Conservation (phyloP, 768 basidiomycete species). For the Boletus reticuloceps region DNA sequence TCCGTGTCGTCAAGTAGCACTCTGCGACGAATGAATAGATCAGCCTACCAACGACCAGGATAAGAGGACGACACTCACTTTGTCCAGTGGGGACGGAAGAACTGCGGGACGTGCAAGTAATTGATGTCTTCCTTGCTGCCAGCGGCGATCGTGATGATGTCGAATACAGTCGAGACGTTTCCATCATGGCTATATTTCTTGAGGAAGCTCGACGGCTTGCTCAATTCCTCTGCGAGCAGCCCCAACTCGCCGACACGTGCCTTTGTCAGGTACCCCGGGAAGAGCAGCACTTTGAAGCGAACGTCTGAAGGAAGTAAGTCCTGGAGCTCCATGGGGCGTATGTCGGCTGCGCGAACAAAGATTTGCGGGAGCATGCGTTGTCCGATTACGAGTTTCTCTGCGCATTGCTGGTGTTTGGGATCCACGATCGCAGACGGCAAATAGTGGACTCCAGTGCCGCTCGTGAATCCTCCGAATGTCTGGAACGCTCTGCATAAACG, state of each 20-base stretch:
- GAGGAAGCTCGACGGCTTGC: constrained; percentile 25
- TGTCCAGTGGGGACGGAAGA: constrained; percentile 41
- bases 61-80: constrained; percentile 30
- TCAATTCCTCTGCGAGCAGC: constrained; percentile 27
- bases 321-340: constrained; percentile 37
- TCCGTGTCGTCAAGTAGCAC: constrained; percentile 38
- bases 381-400: constrained; percentile 34
- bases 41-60: neutral
- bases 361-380: constrained; percentile 38
- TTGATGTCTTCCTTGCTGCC: constrained; percentile 34
- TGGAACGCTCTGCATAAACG: constrained; percentile 32
- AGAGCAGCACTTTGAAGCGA: constrained; percentile 39
- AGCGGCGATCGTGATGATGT: constrained; percentile 24
- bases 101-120: constrained; percentile 33
- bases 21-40: constrained; percentile 17
- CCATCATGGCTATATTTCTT: constrained; percentile 25
- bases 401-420: constrained; percentile 27
- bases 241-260: constrained; percentile 20
- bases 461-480: constrained; percentile 38
- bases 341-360: constrained; percentile 37
- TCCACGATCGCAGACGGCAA: constrained; percentile 35
- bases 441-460: constrained; percentile 42
- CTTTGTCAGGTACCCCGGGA: constrained; percentile 29
- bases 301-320: constrained; percentile 39
- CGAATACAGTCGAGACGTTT: constrained; percentile 30